Evolutionary conservation across 2,329 filamentous ascomycete genomes (phyloP).

Genomic region (Aspergillus sp.): DNA sequence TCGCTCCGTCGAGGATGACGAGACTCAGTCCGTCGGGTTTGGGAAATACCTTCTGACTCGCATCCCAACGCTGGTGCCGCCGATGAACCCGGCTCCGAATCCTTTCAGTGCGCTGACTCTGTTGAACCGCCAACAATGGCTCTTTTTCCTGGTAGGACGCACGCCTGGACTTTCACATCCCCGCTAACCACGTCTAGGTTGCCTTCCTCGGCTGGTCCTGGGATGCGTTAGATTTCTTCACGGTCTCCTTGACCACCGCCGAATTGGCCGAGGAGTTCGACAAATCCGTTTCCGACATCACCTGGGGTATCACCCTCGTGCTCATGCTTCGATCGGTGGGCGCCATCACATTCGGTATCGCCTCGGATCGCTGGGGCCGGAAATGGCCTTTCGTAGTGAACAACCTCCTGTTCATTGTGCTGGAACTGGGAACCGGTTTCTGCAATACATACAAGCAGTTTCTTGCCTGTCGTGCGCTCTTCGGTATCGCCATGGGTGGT

Average conservation of each 20-base stretch:
- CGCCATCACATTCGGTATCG: slow-evolving; percentile 56
- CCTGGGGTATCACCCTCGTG: slow-evolving; percentile 58
- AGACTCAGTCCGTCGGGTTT: slow-evolving; percentile 6
- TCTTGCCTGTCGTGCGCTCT: slow-evolving; percentile 58
- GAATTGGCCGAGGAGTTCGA: slow-evolving; percentile 54
- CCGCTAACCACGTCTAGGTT: slow-evolving; percentile 24
- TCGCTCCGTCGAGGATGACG: neutral
- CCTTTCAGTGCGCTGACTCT: slow-evolving; percentile 52
- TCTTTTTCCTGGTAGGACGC: slow-evolving; percentile 50
- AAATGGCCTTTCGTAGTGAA: slow-evolving; percentile 63
- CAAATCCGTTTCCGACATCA: slow-evolving; percentile 57
- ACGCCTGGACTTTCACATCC: neutral
- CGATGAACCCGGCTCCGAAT: slow-evolving; percentile 54
- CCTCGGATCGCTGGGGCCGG: slow-evolving; percentile 53
- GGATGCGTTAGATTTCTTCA: slow-evolving; percentile 64
- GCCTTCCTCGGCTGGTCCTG: slow-evolving; percentile 52
- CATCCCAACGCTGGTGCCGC: slow-evolving; percentile 55
- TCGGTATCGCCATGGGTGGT: slow-evolving; percentile 65
- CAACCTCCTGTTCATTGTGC: slow-evolving; percentile 59
- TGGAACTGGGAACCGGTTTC: slow-evolving; percentile 62
- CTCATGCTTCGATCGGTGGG: slow-evolving; percentile 63
- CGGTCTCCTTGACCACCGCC: slow-evolving; percentile 57
- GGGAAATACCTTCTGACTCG: slow-evolving; percentile 55
- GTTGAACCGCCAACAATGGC: slow-evolving; percentile 57
- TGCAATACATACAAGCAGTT: slow-evolving; percentile 59